Percentiles rank a stretch among this genome's conserved stretches.
Conservation (phyloP, 805 yeast species). For the Scheffersomyces spartinae region DNA sequence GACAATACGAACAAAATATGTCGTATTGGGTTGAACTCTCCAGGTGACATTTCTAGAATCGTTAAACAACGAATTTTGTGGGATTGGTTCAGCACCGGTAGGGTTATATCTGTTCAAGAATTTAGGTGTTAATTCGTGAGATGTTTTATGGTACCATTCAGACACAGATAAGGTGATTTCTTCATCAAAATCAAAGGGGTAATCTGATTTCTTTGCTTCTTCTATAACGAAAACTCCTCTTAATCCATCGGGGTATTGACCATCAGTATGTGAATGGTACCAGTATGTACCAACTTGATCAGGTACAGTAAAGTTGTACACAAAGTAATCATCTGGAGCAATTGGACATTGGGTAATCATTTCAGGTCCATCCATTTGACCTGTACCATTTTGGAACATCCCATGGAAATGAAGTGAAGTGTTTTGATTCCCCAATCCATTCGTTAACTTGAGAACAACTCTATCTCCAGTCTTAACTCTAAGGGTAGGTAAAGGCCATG, state of each 20-base stretch:
- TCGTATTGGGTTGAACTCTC: constrained; percentile 72
- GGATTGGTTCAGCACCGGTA: constrained; percentile 97
- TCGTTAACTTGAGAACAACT: constrained; percentile 58
- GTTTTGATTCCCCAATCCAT: constrained; percentile 57
- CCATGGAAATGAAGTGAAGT: constrained; percentile 93
- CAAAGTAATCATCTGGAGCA: constrained; percentile 60
- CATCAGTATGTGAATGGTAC: constrained; percentile 92
- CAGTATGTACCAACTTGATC: constrained; percentile 85
- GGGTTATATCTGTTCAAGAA: constrained; percentile 78
- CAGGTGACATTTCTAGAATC: constrained; percentile 71
- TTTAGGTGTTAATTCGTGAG: constrained; percentile 35
- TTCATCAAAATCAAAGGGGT: constrained; percentile 70
- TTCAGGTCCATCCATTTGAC: constrained; percentile 86
- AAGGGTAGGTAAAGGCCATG: constrained; percentile 85
- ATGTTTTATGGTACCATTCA: constrained; percentile 80
- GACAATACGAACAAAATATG: constrained; percentile 70
- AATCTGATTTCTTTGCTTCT: constrained; percentile 50
- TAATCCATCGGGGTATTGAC: constrained; percentile 92
- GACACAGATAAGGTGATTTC: constrained; percentile 57
- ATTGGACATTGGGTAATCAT: constrained; percentile 86
- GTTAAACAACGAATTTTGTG: constrained; percentile 69
- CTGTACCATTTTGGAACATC: constrained; percentile 65
- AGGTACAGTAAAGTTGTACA: constrained; percentile 82
- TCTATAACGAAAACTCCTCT: constrained; percentile 70
- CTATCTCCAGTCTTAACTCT: constrained; percentile 72